Conservation (phyloP, 2,329 filamentous ascomycete species). For the Diaporthe batatas region DNA sequence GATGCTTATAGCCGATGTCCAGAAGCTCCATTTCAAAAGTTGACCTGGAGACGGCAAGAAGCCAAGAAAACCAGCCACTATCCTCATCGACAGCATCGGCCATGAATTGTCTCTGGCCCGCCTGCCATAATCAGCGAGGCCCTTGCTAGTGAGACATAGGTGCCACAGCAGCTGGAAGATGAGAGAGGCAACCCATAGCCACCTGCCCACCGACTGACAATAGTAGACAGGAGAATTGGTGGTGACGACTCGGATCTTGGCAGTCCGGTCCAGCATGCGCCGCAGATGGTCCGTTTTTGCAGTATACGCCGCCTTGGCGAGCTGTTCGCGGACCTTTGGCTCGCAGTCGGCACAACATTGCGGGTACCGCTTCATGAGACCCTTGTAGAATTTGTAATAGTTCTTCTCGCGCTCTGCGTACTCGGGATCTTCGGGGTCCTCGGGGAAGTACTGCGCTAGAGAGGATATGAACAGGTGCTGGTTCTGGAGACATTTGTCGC, state of each 20-base stretch:
- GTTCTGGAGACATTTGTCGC: slow-evolving; percentile 86
- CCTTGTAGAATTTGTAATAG: slow-evolving; percentile 77
- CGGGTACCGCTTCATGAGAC: slow-evolving; percentile 86
- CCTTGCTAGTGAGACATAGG: slow-evolving; percentile 50
- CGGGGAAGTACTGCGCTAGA: slow-evolving; percentile 83
- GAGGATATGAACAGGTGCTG: slow-evolving; percentile 84
- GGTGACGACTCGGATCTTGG: slow-evolving; percentile 58
- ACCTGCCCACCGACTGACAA: slow-evolving; percentile 57
- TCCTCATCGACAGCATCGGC: slow-evolving; percentile 32
- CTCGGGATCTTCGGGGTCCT: slow-evolving; percentile 73
- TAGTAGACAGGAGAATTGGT: slow-evolving; percentile 58
- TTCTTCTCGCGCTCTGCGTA: slow-evolving; percentile 77
- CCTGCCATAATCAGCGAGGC: slow-evolving; percentile 41
- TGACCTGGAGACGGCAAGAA: slow-evolving; percentile 57
- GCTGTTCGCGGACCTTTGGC: slow-evolving; percentile 76
- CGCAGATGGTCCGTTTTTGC: slow-evolving; percentile 86
- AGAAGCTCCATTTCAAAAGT: slow-evolving; percentile 62
- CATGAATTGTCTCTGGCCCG: slow-evolving; percentile 45
- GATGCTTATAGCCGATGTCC: slow-evolving; percentile 63
- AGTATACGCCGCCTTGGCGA: slow-evolving; percentile 80
- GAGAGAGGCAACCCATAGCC: slow-evolving; percentile 64
- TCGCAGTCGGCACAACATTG: slow-evolving; percentile 88
- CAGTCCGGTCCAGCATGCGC: slow-evolving; percentile 78
- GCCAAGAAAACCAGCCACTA: slow-evolving; percentile 48
- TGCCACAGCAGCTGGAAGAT: slow-evolving; percentile 66